These are phyloP conservation scores for Aquilaria malaccensis DNA, from an alignment of 345 rosid species.

Conservation along the genomic window DNA sequence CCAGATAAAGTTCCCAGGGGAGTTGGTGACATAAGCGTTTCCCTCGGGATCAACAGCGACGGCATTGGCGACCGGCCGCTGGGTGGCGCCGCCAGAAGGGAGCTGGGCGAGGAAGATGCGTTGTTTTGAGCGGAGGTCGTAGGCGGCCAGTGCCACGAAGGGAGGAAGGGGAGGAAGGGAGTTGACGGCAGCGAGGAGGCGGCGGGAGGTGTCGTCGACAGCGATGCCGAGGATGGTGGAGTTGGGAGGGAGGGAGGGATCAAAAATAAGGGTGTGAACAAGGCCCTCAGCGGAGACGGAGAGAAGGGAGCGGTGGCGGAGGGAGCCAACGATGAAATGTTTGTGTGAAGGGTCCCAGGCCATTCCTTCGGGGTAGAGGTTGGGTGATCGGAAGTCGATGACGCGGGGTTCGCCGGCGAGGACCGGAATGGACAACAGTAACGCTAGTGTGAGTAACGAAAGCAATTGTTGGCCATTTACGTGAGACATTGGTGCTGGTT, in stretches of 20 bases:
- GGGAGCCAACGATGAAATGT: conserved; percentile 69
- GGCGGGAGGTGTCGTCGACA: conserved; percentile 40
- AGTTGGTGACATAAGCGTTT: conserved; percentile 72
- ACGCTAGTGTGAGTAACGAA: background rate
- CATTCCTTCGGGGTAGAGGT: conserved; percentile 63
- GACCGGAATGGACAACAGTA: conserved; percentile 14
- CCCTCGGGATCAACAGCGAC: conserved; percentile 56
- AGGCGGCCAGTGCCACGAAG: conserved; percentile 71
- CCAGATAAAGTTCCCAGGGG: conserved; percentile 68
- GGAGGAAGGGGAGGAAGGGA: conserved; percentile 36
- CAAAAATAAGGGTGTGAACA: conserved; percentile 39
- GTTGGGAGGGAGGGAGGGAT: conserved; percentile 48
- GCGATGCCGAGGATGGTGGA: conserved; percentile 45
- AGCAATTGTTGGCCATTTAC: too few relatives aligned
- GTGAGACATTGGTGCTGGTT: too few relatives aligned
- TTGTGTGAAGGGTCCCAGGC: conserved; percentile 56
- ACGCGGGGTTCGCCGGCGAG: conserved; percentile 30
- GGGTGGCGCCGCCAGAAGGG: conserved; percentile 12
- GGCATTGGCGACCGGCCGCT: conserved; percentile 35
- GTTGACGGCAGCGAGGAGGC: conserved; percentile 50
- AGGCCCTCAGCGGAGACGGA: conserved; percentile 72
- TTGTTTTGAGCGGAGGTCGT: conserved; percentile 43
- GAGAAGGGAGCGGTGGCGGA: conserved; percentile 40
- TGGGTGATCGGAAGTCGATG: conserved; percentile 51
- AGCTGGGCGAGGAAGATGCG: conserved; percentile 25